Base-by-base conservation (phyloP, 1,139 yeast genomes). In the Saccharomyces hybrid region DNA sequence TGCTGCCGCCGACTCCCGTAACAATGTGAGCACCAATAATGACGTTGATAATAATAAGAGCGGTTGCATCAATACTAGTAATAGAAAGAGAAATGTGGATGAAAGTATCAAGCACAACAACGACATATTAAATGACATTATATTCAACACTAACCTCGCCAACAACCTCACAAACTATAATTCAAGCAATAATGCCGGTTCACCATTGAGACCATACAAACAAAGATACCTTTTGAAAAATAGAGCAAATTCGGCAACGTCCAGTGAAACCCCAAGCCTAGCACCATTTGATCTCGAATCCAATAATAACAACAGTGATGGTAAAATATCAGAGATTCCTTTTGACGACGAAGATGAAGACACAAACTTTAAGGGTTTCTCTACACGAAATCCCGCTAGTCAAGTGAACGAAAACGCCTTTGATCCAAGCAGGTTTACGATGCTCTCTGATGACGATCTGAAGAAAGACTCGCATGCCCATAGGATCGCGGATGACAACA, bases 251-350 rank as follows among this genome's bases (percentile, higher is more conserved):
- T 58, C 67, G 12, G 50, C 58, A 4, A 58, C 61, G 14, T 56
- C 62, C 9, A 50, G 49, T 41, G 42, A 55, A 14, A 53, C 51
- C 21, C 51, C 47, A 24, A 47, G 41, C 5, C 26, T 49, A 50
- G 29, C 51, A 47, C 51, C 55, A 49, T 41, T 47, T 34, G 8
- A 38, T 28, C 19, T 48, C 19, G 27, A 14, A 14, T 26, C 34
- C 19, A 48, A 31, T n/a, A 38, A 50, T 14, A 34, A 47, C 38
- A 51, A 51, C 47, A 51, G 51, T 26, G 50, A 48, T 21, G 61
- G 56, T 27, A 60, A 59, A 24, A 62, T 64, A 12, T 64, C 67
- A 3, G 69, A 66, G 50, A 55, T 65, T n/a, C 67, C 68, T 21
- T 59, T 57, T 41, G 65, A 60, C 21, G 64, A 59, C 2, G 64